phyloP scores from a whole-genome alignment of 345 rosid species.

The Pistacia atlantica region DNA sequence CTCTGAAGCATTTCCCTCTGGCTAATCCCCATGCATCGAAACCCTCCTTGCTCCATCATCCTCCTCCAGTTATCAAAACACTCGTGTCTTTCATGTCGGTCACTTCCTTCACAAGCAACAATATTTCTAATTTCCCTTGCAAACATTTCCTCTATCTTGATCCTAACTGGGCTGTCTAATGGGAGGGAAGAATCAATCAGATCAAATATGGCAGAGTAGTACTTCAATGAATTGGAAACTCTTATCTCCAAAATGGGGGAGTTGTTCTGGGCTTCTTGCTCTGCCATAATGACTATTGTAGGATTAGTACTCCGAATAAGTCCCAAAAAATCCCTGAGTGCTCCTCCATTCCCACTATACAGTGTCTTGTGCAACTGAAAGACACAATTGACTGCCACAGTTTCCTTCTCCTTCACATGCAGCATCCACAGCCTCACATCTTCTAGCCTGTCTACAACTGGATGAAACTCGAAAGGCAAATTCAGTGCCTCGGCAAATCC shows the following conservation, averaged over 20 bases:
- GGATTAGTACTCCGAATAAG: slow-evolving; percentile 90
- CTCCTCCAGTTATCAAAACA: slow-evolving; percentile 65
- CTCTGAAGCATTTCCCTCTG: slow-evolving; percentile 87
- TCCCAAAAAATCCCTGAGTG: slow-evolving; percentile 73
- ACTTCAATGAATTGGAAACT: slow-evolving; percentile 68
- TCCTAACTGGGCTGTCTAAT: slow-evolving; percentile 62
- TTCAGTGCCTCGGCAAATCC: slow-evolving; percentile 81
- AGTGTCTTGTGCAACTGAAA: slow-evolving; percentile 90
- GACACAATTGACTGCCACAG: slow-evolving; percentile 79
- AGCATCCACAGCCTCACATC: slow-evolving; percentile 99
- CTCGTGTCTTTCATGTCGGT: slow-evolving; percentile 81
- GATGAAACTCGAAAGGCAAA: slow-evolving; percentile 90
- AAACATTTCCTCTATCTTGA: slow-evolving; percentile 81
- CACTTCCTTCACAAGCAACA: slow-evolving; percentile 90
- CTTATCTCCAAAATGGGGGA: slow-evolving; percentile 53
- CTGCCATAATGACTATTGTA: slow-evolving; percentile 59
- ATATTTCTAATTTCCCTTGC: slow-evolving; percentile 81
- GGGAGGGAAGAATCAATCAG: slow-evolving; percentile 62
- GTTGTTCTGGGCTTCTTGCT: slow-evolving; percentile 83
- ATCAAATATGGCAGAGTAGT: slow-evolving; percentile 84
- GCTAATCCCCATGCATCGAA: slow-evolving; percentile 51
- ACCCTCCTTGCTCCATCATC: slow-evolving; percentile 83
- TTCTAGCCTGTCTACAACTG: slow-evolving; percentile 92
- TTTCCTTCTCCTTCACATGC: slow-evolving; percentile 88
- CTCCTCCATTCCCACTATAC: slow-evolving; percentile 65